phyloP scores from a whole-genome alignment of 495 filamentous ascomycete genomes.

The Aspergillus steynii region DNA sequence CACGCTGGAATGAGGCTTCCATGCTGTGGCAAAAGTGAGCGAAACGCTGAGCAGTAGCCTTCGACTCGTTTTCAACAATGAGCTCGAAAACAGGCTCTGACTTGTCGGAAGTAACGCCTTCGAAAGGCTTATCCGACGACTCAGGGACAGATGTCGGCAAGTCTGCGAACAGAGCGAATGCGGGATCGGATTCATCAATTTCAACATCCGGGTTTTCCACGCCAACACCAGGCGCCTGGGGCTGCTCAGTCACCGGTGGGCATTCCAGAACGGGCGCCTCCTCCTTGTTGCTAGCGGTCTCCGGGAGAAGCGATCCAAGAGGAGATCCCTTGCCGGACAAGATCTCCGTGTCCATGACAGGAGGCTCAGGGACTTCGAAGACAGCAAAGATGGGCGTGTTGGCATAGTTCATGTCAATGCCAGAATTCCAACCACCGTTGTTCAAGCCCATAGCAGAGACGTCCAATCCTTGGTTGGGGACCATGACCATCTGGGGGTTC shows the following conservation, averaged over 20 bases:
- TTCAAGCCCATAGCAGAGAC: conserved; percentile 59
- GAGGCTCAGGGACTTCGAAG: conserved; percentile 70
- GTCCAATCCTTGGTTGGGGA: conserved; percentile 72
- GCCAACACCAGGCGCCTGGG: conserved; percentile 31
- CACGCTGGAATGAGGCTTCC: conserved; percentile 50
- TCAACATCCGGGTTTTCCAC: conserved; percentile 47
- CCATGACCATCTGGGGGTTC: conserved; percentile 66
- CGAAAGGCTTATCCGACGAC: conserved; percentile 46
- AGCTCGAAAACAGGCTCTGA: conserved; percentile 57
- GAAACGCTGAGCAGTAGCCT: conserved; percentile 38
- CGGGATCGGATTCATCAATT: conserved; percentile 61
- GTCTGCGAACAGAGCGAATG: conserved; percentile 59
- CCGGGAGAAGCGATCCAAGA: conserved; percentile 32
- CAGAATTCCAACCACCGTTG: conserved; percentile 54
- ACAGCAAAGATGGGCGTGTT: conserved; percentile 80
- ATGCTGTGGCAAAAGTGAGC: conserved; percentile 49
- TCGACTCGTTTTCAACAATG: conserved; percentile 49
- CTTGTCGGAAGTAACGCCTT: conserved; percentile 59
- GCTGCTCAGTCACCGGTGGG: conserved; percentile 32
- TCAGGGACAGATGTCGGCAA: conserved; percentile 32
- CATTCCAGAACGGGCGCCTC: conserved; percentile 52
- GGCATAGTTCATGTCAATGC: conserved; percentile 57
- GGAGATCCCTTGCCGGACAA: conserved; percentile 68
- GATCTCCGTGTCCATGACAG: conserved; percentile 58
- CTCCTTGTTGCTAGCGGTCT: conserved; percentile 43